Percentiles rank a stretch among this genome's conserved stretches.
These are phyloP conservation scores for Globisporangium emineosum DNA, from an alignment of 352 stramenopile species.

Conservation along the genomic window DNA sequence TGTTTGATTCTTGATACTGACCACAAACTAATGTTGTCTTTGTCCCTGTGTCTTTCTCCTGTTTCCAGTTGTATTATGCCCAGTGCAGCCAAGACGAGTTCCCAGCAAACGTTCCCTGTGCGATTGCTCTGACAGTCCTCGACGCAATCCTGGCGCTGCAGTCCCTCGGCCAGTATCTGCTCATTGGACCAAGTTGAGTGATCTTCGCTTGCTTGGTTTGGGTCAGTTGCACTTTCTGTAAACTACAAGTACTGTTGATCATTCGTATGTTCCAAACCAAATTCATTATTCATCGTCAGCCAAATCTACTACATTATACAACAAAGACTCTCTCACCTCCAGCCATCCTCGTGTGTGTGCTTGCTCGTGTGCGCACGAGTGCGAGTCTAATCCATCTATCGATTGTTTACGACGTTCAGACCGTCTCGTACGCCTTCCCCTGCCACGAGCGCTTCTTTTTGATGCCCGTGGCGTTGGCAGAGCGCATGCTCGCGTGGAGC, in stretches of 20 bases:
- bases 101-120: constrained; percentile 63
- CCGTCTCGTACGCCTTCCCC: constrained; percentile 62
- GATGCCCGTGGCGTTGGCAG: constrained; percentile 32
- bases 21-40: background rate
- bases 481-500: constrained; percentile 29
- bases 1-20: background rate
- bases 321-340: constrained; percentile 1
- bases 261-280: constrained; percentile 10
- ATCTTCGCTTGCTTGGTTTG: background rate
- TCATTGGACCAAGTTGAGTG: constrained; percentile 6
- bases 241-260: constrained; percentile 1
- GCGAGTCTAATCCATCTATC: constrained; percentile 7
- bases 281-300: constrained; percentile 12
- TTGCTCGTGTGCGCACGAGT: too few relatives aligned
- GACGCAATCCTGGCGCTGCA: constrained; percentile 21
- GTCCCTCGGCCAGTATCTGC: constrained; percentile 3
- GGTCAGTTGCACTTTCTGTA: background rate
- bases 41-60: constrained; percentile 3
- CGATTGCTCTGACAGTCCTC: constrained; percentile 33
- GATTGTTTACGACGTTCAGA: constrained; percentile 22
- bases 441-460: constrained; percentile 48
- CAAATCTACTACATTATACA: constrained; percentile 24
- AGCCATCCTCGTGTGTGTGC: background rate
- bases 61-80: constrained; percentile 42
- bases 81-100: constrained; percentile 51